Percentiles rank a stretch among this genome's conserved stretches.
These are phyloP conservation scores for Starmerella apis DNA, from an alignment of 805 yeast genomes.

Conservation along the genomic window DNA sequence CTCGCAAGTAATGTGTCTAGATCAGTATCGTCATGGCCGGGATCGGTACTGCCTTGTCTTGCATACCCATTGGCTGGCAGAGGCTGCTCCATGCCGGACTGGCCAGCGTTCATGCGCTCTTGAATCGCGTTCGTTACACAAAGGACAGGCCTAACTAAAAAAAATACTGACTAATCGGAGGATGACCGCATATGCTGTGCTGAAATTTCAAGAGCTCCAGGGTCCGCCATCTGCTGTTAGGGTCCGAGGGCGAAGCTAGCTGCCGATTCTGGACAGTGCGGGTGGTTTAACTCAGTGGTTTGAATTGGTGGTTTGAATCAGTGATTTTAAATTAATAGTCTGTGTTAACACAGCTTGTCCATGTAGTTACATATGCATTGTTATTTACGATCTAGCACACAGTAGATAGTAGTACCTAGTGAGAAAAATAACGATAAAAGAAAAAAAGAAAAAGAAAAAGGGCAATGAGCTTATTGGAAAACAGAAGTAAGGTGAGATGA, in stretches of 20 bases:
- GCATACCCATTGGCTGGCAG: conserved; percentile 9
- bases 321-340: too few relatives aligned
- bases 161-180: conserved; percentile 7
- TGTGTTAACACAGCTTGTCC: too few relatives aligned
- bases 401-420: too few relatives aligned
- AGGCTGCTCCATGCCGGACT: conserved; percentile 11
- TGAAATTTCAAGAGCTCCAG: conserved; percentile 4
- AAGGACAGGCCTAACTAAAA: conserved; percentile 3
- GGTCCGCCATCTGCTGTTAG: background rate
- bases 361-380: too few relatives aligned
- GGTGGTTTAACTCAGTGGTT: background rate
- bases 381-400: too few relatives aligned
- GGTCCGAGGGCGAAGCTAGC: too few relatives aligned
- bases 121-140: conserved; percentile 5
- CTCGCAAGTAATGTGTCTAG: conserved; percentile 12
- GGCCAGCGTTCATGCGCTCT: conserved; percentile 14
- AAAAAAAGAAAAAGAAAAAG: too few relatives aligned
- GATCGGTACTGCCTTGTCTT: conserved; percentile 6
- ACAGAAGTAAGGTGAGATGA: too few relatives aligned
- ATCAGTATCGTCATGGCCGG: conserved; percentile 7
- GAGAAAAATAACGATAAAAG: too few relatives aligned
- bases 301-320: background rate
- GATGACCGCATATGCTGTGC: conserved; percentile 1
- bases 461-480: too few relatives aligned
- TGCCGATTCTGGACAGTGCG: too few relatives aligned